Conservation (phyloP, 139 green algal species). For the Picochlorum sp. region DNA sequence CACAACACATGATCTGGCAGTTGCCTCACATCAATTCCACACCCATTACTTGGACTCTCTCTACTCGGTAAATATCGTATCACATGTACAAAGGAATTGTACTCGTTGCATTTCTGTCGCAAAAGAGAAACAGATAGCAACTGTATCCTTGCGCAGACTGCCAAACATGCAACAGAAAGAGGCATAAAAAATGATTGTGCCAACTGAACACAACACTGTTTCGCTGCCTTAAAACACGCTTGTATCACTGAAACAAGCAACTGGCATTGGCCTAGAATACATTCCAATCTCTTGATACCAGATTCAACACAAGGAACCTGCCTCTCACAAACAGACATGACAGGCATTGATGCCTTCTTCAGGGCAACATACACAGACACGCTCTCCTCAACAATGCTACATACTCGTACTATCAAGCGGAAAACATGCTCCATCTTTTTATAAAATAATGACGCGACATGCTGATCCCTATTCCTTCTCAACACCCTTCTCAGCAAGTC, state of each 20-base stretch:
- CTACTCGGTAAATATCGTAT: not conserved
- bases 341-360: not conserved
- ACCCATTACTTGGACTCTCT: not conserved
- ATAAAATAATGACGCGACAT: not conserved
- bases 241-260: not conserved
- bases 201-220: not conserved
- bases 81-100: not conserved
- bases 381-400: not conserved
- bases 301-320: not conserved
- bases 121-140: not conserved
- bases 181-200: slow-evolving; percentile 1
- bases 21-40: not conserved
- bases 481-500: not conserved
- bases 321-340: not conserved
- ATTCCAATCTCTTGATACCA: not conserved
- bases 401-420: not conserved
- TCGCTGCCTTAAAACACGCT: not conserved
- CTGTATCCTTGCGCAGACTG: not conserved
- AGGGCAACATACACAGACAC: not conserved
- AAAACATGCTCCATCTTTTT: slow-evolving; percentile 4
- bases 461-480: slow-evolving; percentile 3
- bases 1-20: not conserved
- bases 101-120: not conserved
- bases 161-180: not conserved
- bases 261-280: not conserved